These are phyloP conservation scores for Wickerhamiella sergipiensis DNA, from an alignment of 805 yeast species.

Conservation along the genomic window DNA sequence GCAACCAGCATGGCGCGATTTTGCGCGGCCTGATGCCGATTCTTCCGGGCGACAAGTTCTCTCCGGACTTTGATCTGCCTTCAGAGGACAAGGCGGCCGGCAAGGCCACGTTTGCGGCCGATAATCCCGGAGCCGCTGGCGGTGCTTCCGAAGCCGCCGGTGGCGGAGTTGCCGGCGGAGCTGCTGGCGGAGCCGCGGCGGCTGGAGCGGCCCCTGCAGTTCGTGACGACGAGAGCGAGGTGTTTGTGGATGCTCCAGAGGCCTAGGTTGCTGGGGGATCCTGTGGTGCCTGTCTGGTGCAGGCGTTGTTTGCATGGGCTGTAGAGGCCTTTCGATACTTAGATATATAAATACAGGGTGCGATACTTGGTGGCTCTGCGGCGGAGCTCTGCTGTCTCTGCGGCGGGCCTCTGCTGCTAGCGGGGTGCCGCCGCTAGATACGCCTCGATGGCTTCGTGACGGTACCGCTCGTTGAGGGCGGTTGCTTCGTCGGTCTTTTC, in stretches of 20 bases:
- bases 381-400: too few relatives aligned
- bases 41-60: constrained; percentile 65
- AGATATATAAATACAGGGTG: not conserved
- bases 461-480: constrained; percentile 3
- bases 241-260: constrained; percentile 19
- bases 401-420: too few relatives aligned
- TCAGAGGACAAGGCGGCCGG: constrained; percentile 40
- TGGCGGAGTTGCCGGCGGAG: constrained; percentile 1
- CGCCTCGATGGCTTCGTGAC: constrained; percentile 12
- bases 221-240: constrained; percentile 14
- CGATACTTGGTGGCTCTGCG: too few relatives aligned
- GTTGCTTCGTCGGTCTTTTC: constrained; percentile 5
- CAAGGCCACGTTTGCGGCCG: not conserved
- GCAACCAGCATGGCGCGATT: constrained; percentile 40
- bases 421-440: constrained; percentile 2
- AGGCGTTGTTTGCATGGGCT: not conserved
- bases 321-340: not conserved
- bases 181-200: too few relatives aligned
- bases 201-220: constrained; percentile 1
- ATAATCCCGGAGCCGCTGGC: not conserved
- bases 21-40: constrained; percentile 62
- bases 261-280: not conserved
- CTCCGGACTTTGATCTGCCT: constrained; percentile 52
- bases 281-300: too few relatives aligned
- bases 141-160: constrained; percentile 1